Base-by-base conservation (phyloP, 768 basidiomycete species). In the Xerocomellus chrysenteron region DNA sequence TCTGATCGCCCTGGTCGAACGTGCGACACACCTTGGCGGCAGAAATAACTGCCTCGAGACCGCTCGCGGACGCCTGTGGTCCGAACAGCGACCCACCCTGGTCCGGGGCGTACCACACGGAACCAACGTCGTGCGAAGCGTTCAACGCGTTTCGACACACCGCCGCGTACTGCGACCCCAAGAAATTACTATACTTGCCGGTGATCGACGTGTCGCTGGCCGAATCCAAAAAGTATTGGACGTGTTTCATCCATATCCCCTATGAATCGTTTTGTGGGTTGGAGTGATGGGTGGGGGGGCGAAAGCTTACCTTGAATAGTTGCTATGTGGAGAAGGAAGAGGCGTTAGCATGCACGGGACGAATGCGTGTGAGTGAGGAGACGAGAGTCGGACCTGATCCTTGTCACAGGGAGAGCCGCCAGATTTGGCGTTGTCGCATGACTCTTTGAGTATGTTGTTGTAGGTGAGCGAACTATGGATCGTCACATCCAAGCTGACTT, bases 401-500 rank as follows among this genome's bases (percentile, higher is more conserved):
- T 71, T 65, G 59, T 82, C 68, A 60, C 82, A 84, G 19, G 69
- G 65, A 0, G 75, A 32, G 28, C 73, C 73, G 24, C 76, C 75
- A 1, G 74, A 53, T 14, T 67, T 59, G 11, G 78, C 75, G 50
- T 78, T 67, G 57, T 84, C 83, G 51, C 83, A 84, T 1, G 81
- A 77, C 65, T 83, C 82, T 55, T 70, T 77, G 36, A 83, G 72
- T 55, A 80, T 77, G 52, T 70, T 66, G 56, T 76, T 71, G 4
- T 57, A 61, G 3, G 80, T 75, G 35, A 82, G 66, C 30, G 52
- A 56, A 26, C 65, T 61, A 13, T 55, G 47, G 17, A 82, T 78
- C 14, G 81, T 80, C 1, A 81, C 81, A 55, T 82, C 77, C 37
- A 84, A 68, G 13, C 80, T 82, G 44, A 79, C 75, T 65, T 83